These are phyloP conservation scores for Oryza rufipogon DNA, from an alignment of 176 grass and related monocot species.

Conservation along the genomic window DNA sequence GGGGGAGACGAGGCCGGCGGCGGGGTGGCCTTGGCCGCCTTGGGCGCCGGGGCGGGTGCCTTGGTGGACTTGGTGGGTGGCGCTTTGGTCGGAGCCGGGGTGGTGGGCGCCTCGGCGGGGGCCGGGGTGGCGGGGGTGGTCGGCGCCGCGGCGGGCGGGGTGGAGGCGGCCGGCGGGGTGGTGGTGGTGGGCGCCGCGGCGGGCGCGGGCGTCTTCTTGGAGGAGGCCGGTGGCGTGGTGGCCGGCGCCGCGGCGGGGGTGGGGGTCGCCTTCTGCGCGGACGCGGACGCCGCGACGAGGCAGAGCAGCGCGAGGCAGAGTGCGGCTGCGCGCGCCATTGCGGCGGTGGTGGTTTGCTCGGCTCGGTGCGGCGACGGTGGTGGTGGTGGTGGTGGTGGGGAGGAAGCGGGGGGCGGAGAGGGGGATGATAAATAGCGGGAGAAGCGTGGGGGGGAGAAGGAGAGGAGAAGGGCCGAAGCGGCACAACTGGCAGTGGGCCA, in stretches of 20 bases:
- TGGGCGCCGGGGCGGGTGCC: constrained; percentile 51
- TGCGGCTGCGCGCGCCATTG: constrained; percentile 53
- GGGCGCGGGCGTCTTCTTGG: constrained; percentile 40
- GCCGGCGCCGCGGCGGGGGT: constrained; percentile 33
- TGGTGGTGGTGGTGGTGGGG: constrained; percentile 32
- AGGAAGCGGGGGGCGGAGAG: background rate
- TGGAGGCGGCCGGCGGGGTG: constrained; percentile 26
- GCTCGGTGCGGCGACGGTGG: background rate
- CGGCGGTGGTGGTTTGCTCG: background rate
- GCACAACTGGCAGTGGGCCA: constrained; percentile 59
- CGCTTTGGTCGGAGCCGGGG: constrained; percentile 22
- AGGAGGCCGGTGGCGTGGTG: constrained; percentile 33
- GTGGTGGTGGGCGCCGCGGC: constrained; percentile 32
- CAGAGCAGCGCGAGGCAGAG: constrained; percentile 62
- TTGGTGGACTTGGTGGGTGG: constrained; percentile 37
- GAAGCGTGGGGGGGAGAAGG: background rate
- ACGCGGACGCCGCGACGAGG: constrained; percentile 46
- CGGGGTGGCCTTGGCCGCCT: constrained; percentile 33
- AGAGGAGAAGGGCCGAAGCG: background rate
- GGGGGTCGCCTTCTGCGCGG: constrained; percentile 33
- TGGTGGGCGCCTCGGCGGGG: constrained; percentile 23
- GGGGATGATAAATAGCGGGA: constrained; percentile 54
- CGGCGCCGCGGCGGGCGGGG: constrained; percentile 14
- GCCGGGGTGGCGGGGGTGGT: constrained; percentile 43
- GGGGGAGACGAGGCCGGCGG: constrained; percentile 7